Conservation (phyloP, 352 stramenopile genomes). For the Phytopythium montanum region DNA sequence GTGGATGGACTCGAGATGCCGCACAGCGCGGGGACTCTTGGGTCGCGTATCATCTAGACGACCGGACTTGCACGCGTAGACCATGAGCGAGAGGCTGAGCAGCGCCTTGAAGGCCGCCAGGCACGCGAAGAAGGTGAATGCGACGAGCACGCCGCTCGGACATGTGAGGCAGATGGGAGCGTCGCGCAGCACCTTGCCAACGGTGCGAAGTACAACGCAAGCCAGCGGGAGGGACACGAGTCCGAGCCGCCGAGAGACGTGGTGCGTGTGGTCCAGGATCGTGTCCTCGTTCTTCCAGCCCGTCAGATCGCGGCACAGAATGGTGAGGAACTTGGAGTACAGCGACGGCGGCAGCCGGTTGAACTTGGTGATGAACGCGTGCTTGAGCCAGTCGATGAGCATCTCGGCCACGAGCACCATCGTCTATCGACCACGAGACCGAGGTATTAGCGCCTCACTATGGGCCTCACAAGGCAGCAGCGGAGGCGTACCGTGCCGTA, state of each 20-base stretch:
- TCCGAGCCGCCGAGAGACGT: conserved; percentile 91
- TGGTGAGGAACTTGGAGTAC: conserved; percentile 95
- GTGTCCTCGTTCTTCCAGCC: conserved; percentile 91
- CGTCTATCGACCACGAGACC: conserved; percentile 17
- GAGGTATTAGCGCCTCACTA: not conserved
- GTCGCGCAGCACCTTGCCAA: conserved; percentile 58
- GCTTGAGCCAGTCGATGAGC: conserved; percentile 98
- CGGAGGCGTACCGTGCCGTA: conserved; percentile 60
- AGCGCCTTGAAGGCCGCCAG: conserved; percentile 77
- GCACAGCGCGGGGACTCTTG: conserved; percentile 57
- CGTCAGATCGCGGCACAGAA: conserved; percentile 93
- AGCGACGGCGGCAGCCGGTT: conserved; percentile 93
- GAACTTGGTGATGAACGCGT: conserved; percentile 99
- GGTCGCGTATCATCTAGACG: conserved; percentile 63
- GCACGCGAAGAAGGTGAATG: conserved; percentile 64
- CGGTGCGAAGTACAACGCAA: conserved; percentile 89
- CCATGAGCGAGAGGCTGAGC: conserved; percentile 73
- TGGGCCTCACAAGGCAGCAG: not conserved
- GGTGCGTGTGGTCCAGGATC: conserved; percentile 93
- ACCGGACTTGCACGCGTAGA: conserved; percentile 64
- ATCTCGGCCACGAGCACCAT: conserved; percentile 94
- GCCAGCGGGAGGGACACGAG: conserved; percentile 93
- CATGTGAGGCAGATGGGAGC: conserved; percentile 33
- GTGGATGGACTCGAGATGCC: conserved; percentile 60
- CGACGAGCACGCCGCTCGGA: conserved; percentile 39